phyloP scores from a whole-genome alignment of 1,139 yeast genomes.

The Zygosaccharomyces sapae region DNA sequence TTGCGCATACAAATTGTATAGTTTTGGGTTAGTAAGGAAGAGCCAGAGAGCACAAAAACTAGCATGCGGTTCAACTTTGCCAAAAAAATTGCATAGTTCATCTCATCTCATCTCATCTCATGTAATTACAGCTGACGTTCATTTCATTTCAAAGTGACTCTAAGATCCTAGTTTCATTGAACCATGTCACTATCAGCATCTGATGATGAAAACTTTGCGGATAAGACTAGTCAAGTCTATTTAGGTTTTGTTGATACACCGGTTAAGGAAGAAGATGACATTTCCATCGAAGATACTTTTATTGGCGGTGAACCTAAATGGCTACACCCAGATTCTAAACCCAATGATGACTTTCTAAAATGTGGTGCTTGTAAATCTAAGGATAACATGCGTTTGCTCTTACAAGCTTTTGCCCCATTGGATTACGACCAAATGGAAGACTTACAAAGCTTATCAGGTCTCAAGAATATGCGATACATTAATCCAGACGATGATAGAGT shows the following conservation, averaged over 20 bases:
- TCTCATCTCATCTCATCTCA: conserved; percentile 2
- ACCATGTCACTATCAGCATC: conserved; percentile 14
- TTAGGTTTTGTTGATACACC: conserved; percentile 63
- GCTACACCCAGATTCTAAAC: conserved; percentile 54
- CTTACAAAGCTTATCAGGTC: conserved; percentile 17
- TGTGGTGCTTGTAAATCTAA: conserved; percentile 60
- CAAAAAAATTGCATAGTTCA: background rate
- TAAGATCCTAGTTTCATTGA: background rate
- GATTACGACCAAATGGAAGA: conserved; percentile 38
- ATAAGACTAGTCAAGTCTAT: conserved; percentile 35
- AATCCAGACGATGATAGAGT: conserved; percentile 73
- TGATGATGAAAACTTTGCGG: conserved; percentile 24
- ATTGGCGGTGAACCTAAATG: conserved; percentile 72
- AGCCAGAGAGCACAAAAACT: no score
- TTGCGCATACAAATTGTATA: conserved; percentile 17
- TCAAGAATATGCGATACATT: conserved; percentile 18
- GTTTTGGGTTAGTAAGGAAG: no score
- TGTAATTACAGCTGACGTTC: background rate
- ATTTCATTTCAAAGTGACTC: background rate
- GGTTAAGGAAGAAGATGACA: conserved; percentile 41
- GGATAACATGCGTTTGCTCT: conserved; percentile 56
- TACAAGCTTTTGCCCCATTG: conserved; percentile 78
- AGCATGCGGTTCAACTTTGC: background rate
- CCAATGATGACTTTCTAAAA: conserved; percentile 46
- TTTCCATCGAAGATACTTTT: conserved; percentile 68